Evolutionary conservation across 148 eudicot genomes (phyloP), one percentile per base, ranked within the genome.

Genomic region (Mesembryanthemum crystallinum): DNA sequence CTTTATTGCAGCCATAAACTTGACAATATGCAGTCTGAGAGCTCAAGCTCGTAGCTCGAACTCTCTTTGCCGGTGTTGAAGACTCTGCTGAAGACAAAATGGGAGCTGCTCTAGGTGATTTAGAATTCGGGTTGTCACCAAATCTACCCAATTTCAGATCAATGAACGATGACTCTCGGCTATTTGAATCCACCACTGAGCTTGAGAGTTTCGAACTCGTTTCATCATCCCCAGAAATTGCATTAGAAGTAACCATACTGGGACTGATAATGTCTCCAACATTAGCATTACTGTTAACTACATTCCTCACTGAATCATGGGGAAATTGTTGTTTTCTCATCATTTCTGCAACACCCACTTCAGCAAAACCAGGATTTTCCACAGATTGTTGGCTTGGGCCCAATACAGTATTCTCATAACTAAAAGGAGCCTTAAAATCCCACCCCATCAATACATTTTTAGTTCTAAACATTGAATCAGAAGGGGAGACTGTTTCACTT

Each of bases 1-100:
- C 94, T 64, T 88, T 88, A 72, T 73, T 81, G 80, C 98, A 94
- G 13, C 94, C 97, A 70, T 79, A 66, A 75, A 94, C 98, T 85
- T 87, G 94, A 75, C 98, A 94, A 74, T 76, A 81, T 47, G 86
- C 85, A 58, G 63, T 42, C 59, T 78, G 83, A 30, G 89, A 78
- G 69, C 74, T 70, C 78, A 82, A 82, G 67, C 79, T 76, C 8
- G 77, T 69, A 37, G 74, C 74, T 58, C 89, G 75, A 8, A 65
- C 67, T 73, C 86, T 82, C 78, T 87, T 93, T 42, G 81, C 73
- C 18, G 88, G 89, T 20, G 72, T 58, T 32, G 85, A 71, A 28
- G 83, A 74, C 23, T 83, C 87, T 24, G 81, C 73, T 15, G 86
- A 81, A 76, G 80, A 77, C 57, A 83, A 58, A 18, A 70, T 32